Conservation (phyloP, 495 filamentous ascomycete species). For the Hypoxylon subgilvum region DNA sequence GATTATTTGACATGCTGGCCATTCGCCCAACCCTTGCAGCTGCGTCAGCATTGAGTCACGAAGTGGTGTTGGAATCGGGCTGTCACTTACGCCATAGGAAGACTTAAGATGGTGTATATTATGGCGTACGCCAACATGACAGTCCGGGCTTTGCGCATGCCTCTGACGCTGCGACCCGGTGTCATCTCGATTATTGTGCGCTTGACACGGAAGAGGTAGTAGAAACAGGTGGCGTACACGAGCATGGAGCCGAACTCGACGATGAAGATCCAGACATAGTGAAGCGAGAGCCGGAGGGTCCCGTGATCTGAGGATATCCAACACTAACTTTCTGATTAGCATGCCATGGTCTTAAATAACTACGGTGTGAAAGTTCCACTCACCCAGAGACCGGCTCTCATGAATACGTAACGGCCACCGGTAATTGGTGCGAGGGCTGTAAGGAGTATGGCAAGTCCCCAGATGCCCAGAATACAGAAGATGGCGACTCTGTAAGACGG, state of each 20-base stretch:
- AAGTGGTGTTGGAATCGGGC: background rate
- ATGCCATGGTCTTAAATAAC: background rate
- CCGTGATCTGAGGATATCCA: slow-evolving; percentile 55
- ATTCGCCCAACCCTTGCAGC: slow-evolving; percentile 66
- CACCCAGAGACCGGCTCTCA: slow-evolving; percentile 62
- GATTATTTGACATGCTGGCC: slow-evolving; percentile 57
- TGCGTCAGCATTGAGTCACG: slow-evolving; percentile 25
- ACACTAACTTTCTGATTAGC: slow-evolving; percentile 50
- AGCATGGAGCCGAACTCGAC: slow-evolving; percentile 65
- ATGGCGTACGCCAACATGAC: slow-evolving; percentile 37
- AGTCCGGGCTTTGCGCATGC: slow-evolving; percentile 21
- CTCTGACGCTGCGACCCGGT: slow-evolving; percentile 6
- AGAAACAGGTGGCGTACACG: slow-evolving; percentile 63
- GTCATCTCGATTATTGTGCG: slow-evolving; percentile 25
- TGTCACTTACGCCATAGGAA: slow-evolving; percentile 32
- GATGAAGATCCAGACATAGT: slow-evolving; percentile 73
- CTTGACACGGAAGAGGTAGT: slow-evolving; percentile 57
- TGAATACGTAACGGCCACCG: slow-evolving; percentile 55
- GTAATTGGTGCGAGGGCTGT: slow-evolving; percentile 56
- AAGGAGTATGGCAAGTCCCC: slow-evolving; percentile 57
- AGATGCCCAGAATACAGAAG: slow-evolving; percentile 51
- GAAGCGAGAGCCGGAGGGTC: slow-evolving; percentile 60
- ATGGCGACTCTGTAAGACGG: slow-evolving; percentile 56
- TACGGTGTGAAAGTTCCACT: slow-evolving; percentile 19
- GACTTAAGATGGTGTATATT: slow-evolving; percentile 31